Conservation (phyloP, 306 rosid species). For the Quillaja saponaria region DNA sequence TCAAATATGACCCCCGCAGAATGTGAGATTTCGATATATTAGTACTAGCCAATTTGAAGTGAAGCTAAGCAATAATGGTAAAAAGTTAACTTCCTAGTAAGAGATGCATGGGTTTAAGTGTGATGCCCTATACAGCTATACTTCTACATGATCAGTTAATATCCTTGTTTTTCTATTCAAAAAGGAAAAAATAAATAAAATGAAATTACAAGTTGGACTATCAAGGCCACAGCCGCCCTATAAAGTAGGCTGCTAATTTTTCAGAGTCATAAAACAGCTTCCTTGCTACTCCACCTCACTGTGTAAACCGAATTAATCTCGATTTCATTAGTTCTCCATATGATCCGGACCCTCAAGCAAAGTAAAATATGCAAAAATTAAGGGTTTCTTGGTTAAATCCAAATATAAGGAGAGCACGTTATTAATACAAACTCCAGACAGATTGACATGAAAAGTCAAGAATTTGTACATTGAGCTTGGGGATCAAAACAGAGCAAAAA, state of each 20-base stretch:
- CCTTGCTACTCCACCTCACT: neutral
- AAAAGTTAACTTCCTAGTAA: no score
- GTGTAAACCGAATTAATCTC: slow-evolving; percentile 1
- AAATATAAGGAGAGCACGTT: slow-evolving; percentile 14
- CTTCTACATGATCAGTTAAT: neutral
- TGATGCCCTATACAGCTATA: no score
- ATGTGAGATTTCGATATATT: no score
- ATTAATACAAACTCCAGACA: neutral
- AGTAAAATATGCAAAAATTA: no score
- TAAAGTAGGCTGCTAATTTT: slow-evolving; percentile 10
- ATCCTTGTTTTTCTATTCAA: neutral
- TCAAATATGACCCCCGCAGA: neutral
- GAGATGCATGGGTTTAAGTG: no score
- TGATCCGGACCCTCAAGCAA: no score
- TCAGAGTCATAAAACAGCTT: neutral
- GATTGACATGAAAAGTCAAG: neutral
- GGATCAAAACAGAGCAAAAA: no score
- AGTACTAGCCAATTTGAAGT: no score
- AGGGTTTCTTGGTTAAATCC: slow-evolving; percentile 3
- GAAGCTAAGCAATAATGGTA: no score
- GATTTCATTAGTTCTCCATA: neutral
- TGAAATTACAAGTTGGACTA: slow-evolving; percentile 3
- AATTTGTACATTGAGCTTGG: slow-evolving; percentile 20
- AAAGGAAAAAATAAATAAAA: no score
- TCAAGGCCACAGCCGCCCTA: neutral